Percentiles rank a stretch among this genome's conserved stretches.
Conservation (phyloP, 2,329 filamentous ascomycete genomes). For the Aspergillus texensis region DNA sequence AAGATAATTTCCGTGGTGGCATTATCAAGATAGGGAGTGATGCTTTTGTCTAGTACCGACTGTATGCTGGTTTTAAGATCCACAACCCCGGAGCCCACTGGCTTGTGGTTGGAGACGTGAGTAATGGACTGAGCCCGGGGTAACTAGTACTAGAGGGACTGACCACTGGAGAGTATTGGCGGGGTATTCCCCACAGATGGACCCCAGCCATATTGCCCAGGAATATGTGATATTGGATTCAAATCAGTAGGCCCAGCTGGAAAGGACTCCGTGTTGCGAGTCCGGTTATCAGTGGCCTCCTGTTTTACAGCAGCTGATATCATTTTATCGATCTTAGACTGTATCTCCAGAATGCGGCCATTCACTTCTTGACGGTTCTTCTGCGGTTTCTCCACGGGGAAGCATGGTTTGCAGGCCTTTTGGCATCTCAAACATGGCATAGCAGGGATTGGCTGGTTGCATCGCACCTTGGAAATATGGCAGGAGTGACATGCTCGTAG, state of each 20-base stretch:
- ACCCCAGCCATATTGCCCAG: not conserved
- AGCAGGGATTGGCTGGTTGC: not conserved
- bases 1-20: not conserved
- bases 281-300: not conserved
- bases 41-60: not conserved
- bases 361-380: not conserved
- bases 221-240: rapidly evolving
- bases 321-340: not conserved
- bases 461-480: not conserved
- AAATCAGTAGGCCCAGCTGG: not conserved
- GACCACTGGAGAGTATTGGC: not conserved
- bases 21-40: not conserved
- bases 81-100: not conserved
- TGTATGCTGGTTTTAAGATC: not conserved
- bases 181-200: not conserved
- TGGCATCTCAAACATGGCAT: not conserved
- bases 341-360: not conserved
- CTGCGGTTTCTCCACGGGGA: not conserved
- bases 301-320: not conserved
- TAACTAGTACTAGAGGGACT: not conserved
- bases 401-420: not conserved
- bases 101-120: not conserved
- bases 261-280: not conserved
- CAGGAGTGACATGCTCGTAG: not conserved
- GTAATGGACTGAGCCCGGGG: too few relatives aligned